Conservation (phyloP, 257 asterid genomes). For the Solanum pinnatisectum region DNA sequence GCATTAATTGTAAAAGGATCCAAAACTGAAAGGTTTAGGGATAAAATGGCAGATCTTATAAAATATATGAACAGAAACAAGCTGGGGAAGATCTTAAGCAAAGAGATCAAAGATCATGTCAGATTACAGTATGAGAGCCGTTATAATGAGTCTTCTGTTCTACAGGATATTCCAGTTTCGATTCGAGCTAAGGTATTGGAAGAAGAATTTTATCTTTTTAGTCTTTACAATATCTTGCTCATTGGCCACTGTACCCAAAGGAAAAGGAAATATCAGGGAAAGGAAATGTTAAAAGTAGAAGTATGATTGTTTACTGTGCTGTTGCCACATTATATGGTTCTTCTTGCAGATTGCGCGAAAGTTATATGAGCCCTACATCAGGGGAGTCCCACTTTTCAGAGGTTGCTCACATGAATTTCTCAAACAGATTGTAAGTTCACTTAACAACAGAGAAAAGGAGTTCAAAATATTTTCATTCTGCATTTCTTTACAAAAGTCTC, state of each 20-base stretch:
- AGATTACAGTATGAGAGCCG: conserved; percentile 52
- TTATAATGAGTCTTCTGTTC: conserved; percentile 33
- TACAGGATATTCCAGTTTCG: conserved; percentile 55
- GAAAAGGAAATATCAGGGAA: not conserved
- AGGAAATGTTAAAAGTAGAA: not conserved
- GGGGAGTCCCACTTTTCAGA: conserved; percentile 42
- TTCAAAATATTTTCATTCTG: not conserved
- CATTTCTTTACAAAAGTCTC: not conserved
- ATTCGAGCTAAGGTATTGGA: conserved; percentile 45
- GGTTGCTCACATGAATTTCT: conserved; percentile 52
- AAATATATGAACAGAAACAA: conserved; percentile 49
- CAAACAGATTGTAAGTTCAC: conserved; percentile 48
- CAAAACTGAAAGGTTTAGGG: conserved; percentile 58
- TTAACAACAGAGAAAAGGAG: not conserved
- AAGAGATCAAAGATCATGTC: conserved; percentile 52
- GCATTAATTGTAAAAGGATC: conserved; percentile 79
- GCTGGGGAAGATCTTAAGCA: conserved; percentile 40
- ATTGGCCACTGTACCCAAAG: not conserved
- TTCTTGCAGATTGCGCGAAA: conserved; percentile 50
- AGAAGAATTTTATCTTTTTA: not conserved
- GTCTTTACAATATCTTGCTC: not conserved
- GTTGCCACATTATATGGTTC: not conserved
- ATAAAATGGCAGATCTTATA: conserved; percentile 51
- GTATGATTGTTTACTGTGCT: not conserved
- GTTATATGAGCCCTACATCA: conserved; percentile 34